Base-by-base conservation (phyloP, 345 rosid genomes). In the Trapa bicornis region DNA sequence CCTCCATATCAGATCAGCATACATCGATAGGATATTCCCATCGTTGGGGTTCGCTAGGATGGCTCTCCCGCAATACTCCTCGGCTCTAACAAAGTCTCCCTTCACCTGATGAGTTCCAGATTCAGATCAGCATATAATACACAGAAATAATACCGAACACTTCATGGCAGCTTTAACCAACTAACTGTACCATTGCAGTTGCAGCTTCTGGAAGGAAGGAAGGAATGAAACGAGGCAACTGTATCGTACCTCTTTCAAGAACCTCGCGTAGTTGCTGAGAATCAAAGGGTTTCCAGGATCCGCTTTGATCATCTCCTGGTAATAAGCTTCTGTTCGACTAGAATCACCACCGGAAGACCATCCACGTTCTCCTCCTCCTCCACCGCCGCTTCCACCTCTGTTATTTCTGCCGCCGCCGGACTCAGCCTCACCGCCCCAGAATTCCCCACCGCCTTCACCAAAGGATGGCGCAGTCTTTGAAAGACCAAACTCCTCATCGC, bases 1-100 rank as follows among this genome's bases (percentile, higher is more conserved):
- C 32, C 80, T 83, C 97, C 97, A 91, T 33, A 91, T 83, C 69
- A 89, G 60, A 52, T 78, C 86, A 4, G 87, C 97, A 54, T 84
- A 87, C 78, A 91, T 71, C 1, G 88, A 79, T 41, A 91, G 52
- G 4, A 84, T 80, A 36, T 89, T 89, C 39, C 90, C 94, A 54
- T 91, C 97, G 37, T 80, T 87, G 2, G 94, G 92, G 62, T 70
- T 82, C 48, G 70, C 89, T 70, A 91, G 73, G 41, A 91, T 87
- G 41, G 90, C 84, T 68, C 94, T 87, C 14, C 86, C 89, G 38
- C 86, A 91, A 9, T 74, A 91, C 61, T 87, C 89, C 65, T 80
- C 83, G 0, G 96, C 92, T 77, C 66, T 73, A 61, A 67, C 84
- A 36, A 54, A 50, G 61, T 91, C 89, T 62, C 85, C 83, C 76